phyloP scores from a whole-genome alignment of 495 filamentous ascomycete genomes.

The Cladorrhinum samala region DNA sequence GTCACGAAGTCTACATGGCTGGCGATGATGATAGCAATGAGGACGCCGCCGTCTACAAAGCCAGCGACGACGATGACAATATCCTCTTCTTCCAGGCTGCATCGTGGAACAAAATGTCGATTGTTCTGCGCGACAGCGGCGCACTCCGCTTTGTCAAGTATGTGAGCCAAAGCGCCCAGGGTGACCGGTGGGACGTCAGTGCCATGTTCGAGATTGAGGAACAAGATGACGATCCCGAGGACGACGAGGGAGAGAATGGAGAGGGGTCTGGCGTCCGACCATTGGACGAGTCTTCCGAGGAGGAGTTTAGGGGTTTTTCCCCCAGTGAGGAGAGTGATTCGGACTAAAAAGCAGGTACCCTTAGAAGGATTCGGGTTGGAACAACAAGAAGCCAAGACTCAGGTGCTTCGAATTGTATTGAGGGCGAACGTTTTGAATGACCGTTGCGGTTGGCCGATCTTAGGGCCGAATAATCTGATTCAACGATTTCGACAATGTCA shows the following conservation, averaged over 20 bases:
- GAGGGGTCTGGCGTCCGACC: conserved; percentile 21
- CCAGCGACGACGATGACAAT: conserved; percentile 76
- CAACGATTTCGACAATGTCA: conserved; percentile 4
- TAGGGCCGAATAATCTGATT: not conserved
- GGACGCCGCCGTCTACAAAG: conserved; percentile 83
- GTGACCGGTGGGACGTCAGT: conserved; percentile 88
- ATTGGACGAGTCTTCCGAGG: conserved; percentile 33
- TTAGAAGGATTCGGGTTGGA: not conserved
- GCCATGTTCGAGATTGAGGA: conserved; percentile 59
- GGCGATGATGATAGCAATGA: conserved; percentile 69
- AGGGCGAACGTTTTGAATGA: not conserved
- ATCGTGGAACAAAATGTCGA: conserved; percentile 80
- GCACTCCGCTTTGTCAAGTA: conserved; percentile 95
- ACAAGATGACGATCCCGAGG: conserved; percentile 32
- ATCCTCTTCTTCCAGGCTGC: conserved; percentile 86
- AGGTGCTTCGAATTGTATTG: not conserved
- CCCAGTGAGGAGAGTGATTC: conserved; percentile 37
- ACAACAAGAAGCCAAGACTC: not conserved
- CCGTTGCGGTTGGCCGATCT: not conserved
- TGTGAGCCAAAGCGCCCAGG: conserved; percentile 70
- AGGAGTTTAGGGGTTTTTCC: conserved; percentile 46
- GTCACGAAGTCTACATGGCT: conserved; percentile 90
- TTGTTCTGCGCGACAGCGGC: conserved; percentile 83
- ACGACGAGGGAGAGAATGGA: conserved; percentile 19
- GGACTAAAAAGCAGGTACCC: conserved; percentile 22